Base-by-base conservation (phyloP, 495 filamentous ascomycete genomes). In the Jackrogersella multiformis region DNA sequence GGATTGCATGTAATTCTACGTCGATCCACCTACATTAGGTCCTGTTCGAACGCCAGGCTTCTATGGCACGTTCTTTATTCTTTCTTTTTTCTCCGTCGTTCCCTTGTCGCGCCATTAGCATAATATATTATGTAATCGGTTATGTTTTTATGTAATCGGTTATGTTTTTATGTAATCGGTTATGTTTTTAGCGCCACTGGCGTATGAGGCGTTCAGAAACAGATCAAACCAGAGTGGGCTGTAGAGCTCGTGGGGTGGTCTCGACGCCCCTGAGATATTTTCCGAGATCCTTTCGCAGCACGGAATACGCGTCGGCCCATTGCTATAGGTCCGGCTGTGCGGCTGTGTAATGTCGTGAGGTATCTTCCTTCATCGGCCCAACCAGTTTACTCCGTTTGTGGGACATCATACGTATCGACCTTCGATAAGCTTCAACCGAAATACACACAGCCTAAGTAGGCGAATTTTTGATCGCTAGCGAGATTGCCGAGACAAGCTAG, bases 1-100 rank as follows among this genome's bases (percentile, higher is more conserved):
- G 38, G 34, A 30, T 61, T 70, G 67, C 67, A 70, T 66, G 67
- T 58, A 70, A 70, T 70, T 70, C 5, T 32, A 60, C 56, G 67
- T 70, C 67, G 67, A 70, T 70, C 67, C 38, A 24, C 41, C 51
- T 64, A 56, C 51, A 63, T 59, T 45, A 59, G 44, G 49, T 34
- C 23, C 18, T 52, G 16, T 57, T 32, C 24, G 10, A 53, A 41
- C 23, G n/a, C 44, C 56, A 15, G 5, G 18, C 44, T 48, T 44
- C 18, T 46, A 46, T 35, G 42, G 55, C 39, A n/a, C n/a, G n/a
- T n/a, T 32, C n/a, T 53, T 38, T 54, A 46, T 24, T 21, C 24
- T 64, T 24, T 41, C 49, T 39, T 41, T 49, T 49, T 48, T 34
- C 8, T 24, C 4, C 26, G 5, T 28, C n/a, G 32, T 18, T 1